Conservation (phyloP, 768 basidiomycete species). For the Pleurotus pulmonarius region DNA sequence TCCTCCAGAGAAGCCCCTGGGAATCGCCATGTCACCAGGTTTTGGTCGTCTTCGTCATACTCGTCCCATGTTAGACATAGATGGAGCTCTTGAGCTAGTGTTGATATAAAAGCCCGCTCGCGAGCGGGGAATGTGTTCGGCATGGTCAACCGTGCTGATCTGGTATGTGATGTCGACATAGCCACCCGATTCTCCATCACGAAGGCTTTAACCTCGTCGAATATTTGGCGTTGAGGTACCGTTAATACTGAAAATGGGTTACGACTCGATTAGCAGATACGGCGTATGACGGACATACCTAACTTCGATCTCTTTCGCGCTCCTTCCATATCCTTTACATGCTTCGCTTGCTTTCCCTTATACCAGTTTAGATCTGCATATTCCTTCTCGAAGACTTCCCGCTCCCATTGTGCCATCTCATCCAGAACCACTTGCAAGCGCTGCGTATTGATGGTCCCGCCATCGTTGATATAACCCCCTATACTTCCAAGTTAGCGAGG, state of each 20-base stretch:
- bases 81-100: constrained; percentile 73
- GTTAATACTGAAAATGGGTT: constrained; percentile 56
- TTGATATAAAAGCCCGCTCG: constrained; percentile 76
- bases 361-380: constrained; percentile 89
- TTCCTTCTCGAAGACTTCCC: constrained; percentile 89
- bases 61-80: constrained; percentile 90
- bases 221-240: constrained; percentile 68
- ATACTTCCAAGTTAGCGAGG: background rate
- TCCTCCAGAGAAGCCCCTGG: constrained; percentile 37
- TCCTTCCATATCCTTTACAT: constrained; percentile 60
- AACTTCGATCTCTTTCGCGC: constrained; percentile 55
- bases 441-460: constrained; percentile 73
- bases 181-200: constrained; percentile 44
- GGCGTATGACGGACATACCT: constrained; percentile 39
- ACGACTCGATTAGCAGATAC: background rate
- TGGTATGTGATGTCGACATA: constrained; percentile 26
- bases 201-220: constrained; percentile 76
- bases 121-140: constrained; percentile 76
- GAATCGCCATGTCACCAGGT: constrained; percentile 66
- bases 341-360: constrained; percentile 86
- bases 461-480: constrained; percentile 95
- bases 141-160: constrained; percentile 52
- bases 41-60: constrained; percentile 79
- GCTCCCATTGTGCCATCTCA: constrained; percentile 86
- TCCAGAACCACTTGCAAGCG: constrained; percentile 84